These are phyloP conservation scores for Omphalea diandra DNA, from an alignment of 441 rosid genomes.

Conservation along the genomic window DNA sequence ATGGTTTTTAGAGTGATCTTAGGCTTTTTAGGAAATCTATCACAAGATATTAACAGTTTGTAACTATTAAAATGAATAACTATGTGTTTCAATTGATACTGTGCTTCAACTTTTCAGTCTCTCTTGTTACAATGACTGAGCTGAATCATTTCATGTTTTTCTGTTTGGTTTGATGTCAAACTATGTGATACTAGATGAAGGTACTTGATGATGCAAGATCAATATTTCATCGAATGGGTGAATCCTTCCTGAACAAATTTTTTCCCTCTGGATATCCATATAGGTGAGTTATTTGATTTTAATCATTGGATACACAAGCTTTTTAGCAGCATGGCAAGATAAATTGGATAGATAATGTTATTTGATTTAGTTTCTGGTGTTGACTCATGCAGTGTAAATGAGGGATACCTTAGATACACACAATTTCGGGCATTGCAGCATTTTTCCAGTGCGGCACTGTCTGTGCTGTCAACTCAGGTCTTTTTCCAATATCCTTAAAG, in stretches of 20 bases:
- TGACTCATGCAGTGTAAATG: conserved; percentile 66
- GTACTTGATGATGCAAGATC: conserved; percentile 75
- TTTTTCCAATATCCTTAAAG: conserved; percentile 22
- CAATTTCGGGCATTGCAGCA: conserved; percentile 94
- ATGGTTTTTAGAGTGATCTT: not conserved
- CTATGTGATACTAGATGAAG: conserved; percentile 49
- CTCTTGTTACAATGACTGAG: not conserved
- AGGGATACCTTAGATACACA: conserved; percentile 89
- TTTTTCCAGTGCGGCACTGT: conserved; percentile 76
- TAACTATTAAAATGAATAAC: not conserved
- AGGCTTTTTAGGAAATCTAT: not conserved
- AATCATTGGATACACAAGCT: not conserved
- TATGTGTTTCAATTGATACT: not conserved
- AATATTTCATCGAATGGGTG: conserved; percentile 49
- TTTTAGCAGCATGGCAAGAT: not conserved
- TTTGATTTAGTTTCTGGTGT: conserved; percentile 13
- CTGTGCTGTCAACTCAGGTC: conserved; percentile 96
- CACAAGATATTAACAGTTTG: not conserved
- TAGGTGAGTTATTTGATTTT: conserved; percentile 46
- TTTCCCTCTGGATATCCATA: conserved; percentile 96
- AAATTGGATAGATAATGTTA: not conserved
- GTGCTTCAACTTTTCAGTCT: not conserved
- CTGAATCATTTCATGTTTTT: not conserved
- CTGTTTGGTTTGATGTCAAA: not conserved
- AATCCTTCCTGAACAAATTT: conserved; percentile 77